Evolutionary conservation across 371 early-diverging fungal species (phyloP).

Genomic region (Blyttiomyces sp.): DNA sequence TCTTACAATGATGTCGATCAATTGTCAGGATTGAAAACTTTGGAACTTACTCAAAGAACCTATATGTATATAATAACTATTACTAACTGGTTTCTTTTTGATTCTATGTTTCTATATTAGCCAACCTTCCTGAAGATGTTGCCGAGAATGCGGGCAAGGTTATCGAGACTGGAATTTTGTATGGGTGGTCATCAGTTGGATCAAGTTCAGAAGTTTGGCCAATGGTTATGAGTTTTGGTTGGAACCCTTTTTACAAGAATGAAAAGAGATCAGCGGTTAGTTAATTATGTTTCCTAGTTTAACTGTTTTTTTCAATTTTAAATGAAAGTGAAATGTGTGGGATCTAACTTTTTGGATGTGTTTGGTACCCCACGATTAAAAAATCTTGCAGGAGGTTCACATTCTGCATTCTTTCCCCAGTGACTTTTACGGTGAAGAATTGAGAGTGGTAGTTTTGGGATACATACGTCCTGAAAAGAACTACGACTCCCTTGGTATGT

Average conservation of each 20-base stretch:
- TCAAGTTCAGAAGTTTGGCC: conserved; percentile 61
- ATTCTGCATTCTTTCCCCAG: conserved; percentile 79
- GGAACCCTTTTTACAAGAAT: conserved; percentile 97
- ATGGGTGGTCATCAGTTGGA: conserved; percentile 86
- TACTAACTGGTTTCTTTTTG: too few relatives aligned
- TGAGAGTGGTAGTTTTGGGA: conserved; percentile 80
- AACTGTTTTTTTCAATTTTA: too few relatives aligned
- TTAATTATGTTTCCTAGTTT: conserved; percentile 8
- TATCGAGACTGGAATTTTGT: conserved; percentile 86
- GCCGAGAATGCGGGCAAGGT: conserved; percentile 62
- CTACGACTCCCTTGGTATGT: conserved; percentile 75
- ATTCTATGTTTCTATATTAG: too few relatives aligned
- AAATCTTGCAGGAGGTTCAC: conserved; percentile 81
- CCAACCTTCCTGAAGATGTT: conserved; percentile 84
- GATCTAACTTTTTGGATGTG: not conserved
- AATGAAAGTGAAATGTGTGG: not conserved
- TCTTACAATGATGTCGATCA: not conserved
- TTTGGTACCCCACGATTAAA: not conserved
- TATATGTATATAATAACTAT: too few relatives aligned
- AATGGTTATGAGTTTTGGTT: conserved; percentile 98
- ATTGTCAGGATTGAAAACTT: not conserved
- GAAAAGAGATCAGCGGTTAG: conserved; percentile 87
- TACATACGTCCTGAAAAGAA: conserved; percentile 89
- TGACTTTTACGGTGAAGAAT: conserved; percentile 87
- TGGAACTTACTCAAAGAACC: too few relatives aligned